Evolutionary conservation across 345 rosid genomes (phyloP).

Genomic region (Populus tremula): DNA sequence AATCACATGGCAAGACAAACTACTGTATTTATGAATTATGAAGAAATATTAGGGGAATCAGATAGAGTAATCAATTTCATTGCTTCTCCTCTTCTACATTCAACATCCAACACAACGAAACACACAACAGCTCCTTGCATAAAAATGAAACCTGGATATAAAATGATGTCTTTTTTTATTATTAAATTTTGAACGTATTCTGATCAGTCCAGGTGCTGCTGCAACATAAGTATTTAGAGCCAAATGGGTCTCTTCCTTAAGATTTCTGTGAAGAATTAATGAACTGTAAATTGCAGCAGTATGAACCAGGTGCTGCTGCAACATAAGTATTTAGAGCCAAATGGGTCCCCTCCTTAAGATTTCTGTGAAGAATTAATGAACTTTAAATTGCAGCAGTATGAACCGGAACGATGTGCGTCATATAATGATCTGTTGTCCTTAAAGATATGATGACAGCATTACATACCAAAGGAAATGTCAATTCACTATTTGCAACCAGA

Average conservation of each 20-base stretch:
- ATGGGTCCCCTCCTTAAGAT: neutral
- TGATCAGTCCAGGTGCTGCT: neutral
- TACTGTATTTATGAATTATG: neutral
- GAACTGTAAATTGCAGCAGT: neutral
- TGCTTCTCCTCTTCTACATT: neutral
- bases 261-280: neutral
- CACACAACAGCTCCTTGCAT: neutral
- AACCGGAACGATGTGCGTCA: neutral
- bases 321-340: neutral
- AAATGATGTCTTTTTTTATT: neutral
- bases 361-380: neutral
- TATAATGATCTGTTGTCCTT: neutral
- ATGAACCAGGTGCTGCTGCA: neutral
- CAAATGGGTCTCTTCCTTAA: neutral
- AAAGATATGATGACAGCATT: neutral
- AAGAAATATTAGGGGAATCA: neutral
- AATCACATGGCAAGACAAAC: neutral
- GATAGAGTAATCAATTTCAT: neutral
- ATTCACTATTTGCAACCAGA: conserved; percentile 76
- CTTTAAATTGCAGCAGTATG: neutral
- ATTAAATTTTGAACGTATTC: neutral
- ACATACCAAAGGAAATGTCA: conserved; percentile 77
- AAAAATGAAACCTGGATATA: neutral
- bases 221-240: neutral
- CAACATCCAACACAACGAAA: neutral